Base-by-base conservation (phyloP, 2,329 filamentous ascomycete genomes). In the Aureobasidium sp. region DNA sequence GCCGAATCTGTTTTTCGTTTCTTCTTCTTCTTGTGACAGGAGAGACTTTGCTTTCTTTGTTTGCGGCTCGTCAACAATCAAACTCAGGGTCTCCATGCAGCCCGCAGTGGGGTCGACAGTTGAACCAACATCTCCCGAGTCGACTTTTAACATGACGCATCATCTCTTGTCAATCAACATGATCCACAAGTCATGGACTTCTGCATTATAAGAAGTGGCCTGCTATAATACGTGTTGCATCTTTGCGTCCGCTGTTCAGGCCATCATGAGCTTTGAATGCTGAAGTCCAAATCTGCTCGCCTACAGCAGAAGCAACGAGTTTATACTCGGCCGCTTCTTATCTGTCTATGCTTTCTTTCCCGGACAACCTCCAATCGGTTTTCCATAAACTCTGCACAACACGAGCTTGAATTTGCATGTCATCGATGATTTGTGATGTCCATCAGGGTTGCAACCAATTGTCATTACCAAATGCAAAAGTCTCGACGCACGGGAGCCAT, bases 21-120 rank as follows among this genome's bases (percentile, higher is more conserved):
- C 21, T 51, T 51, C 21, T 51, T 51, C 13, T n/a, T 5, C 7
- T n/a, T 42, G 37, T 30, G 36, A 37, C 37, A 42, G 34, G 37
- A 54, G 8, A 30, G 32, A 30, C 36, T 41, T 30, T 3, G 27
- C 37, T 42, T 42, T 54, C 50, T 54, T 54, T 54, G 50, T 54
- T 54, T 54, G 50, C 37, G 37, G 4, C 50, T 36, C 50, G 50
- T 54, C 50, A 54, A 54, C 50, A 54, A 29, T 32, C 50, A 41
- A 27, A 41, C 36, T 42, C 50, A 54, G 50, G 50, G 50, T 42
- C 50, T 42, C 25, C 14, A 42, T 54, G 50, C 50, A 32, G 27
- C 37, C 37, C 21, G 32, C 34, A 36, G 50, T 54, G 50, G 50
- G 50, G 50, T 51, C 34, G 36, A 42, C n/a, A n/a, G 45, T 16